These are phyloP conservation scores for Lycium barbarum DNA, from an alignment of 257 asterid species.

Conservation along the genomic window DNA sequence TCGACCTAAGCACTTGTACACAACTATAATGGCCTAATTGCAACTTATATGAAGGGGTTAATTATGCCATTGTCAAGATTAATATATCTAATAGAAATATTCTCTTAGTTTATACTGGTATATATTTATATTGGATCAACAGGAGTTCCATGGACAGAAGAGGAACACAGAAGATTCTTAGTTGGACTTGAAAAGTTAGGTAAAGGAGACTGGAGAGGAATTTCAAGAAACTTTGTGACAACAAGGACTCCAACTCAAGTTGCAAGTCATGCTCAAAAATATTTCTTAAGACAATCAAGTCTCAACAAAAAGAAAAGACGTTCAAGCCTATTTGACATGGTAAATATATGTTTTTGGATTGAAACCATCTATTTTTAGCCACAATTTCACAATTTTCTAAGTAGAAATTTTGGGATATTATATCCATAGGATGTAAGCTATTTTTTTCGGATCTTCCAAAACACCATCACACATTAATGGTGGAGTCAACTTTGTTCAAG, in stretches of 20 bases:
- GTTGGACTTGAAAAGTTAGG: constrained; percentile 50
- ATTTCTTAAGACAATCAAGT: constrained; percentile 42
- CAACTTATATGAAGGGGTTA: neutral
- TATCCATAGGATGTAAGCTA: neutral
- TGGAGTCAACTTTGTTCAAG: neutral
- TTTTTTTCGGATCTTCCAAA: neutral
- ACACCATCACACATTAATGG: neutral
- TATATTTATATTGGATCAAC: neutral
- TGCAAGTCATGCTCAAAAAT: constrained; percentile 54
- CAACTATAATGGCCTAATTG: neutral
- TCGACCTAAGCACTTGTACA: neutral
- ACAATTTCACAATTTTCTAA: neutral
- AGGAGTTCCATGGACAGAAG: constrained; percentile 56
- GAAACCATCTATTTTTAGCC: neutral
- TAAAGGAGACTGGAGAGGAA: constrained; percentile 60
- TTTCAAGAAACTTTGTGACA: constrained; percentile 44
- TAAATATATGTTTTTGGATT: neutral
- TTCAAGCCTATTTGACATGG: constrained; percentile 36
- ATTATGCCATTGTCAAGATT: neutral
- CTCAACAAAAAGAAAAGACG: constrained; percentile 31
- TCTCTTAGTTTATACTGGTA: neutral
- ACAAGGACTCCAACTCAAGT: constrained; percentile 55
- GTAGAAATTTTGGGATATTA: neutral
- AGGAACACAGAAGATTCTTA: constrained; percentile 48
- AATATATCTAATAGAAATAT: neutral